Conservation (phyloP, 306 rosid species). For the Castanea sativa region DNA sequence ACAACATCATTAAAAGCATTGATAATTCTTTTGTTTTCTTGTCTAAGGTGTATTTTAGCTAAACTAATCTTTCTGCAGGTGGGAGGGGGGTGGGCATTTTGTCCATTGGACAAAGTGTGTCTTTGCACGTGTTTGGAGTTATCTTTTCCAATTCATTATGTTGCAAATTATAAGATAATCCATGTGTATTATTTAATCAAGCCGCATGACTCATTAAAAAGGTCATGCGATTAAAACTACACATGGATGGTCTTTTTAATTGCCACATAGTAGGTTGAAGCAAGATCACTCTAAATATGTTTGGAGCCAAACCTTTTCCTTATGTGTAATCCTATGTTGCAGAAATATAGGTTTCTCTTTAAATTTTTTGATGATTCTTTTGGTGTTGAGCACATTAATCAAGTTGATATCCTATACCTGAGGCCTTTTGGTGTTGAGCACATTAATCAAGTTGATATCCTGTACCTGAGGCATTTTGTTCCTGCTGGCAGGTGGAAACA, state of each 20-base stretch:
- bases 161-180: too few relatives aligned
- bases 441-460: slow-evolving; percentile 21
- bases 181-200: too few relatives aligned
- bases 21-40: slow-evolving; percentile 4
- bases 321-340: slow-evolving; percentile 13
- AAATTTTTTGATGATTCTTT: not conserved
- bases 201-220: too few relatives aligned
- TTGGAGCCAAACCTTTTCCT: too few relatives aligned
- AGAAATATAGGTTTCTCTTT: slow-evolving; percentile 18
- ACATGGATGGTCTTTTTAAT: too few relatives aligned
- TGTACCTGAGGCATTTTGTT: slow-evolving; percentile 24
- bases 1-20: not conserved
- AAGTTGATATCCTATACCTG: slow-evolving; percentile 21
- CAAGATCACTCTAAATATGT: too few relatives aligned
- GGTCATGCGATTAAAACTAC: too few relatives aligned
- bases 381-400: slow-evolving; percentile 12
- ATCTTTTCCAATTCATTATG: too few relatives aligned
- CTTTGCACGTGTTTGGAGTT: too few relatives aligned
- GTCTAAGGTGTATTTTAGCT: slow-evolving; percentile 6
- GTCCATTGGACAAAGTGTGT: not conserved
- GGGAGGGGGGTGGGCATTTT: not conserved
- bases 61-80: not conserved
- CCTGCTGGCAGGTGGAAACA: slow-evolving; percentile 72
- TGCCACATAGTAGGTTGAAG: too few relatives aligned
- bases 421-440: slow-evolving; percentile 21